Conservation (phyloP, 306 rosid genomes). For the Macrotyloma uniflorum region DNA sequence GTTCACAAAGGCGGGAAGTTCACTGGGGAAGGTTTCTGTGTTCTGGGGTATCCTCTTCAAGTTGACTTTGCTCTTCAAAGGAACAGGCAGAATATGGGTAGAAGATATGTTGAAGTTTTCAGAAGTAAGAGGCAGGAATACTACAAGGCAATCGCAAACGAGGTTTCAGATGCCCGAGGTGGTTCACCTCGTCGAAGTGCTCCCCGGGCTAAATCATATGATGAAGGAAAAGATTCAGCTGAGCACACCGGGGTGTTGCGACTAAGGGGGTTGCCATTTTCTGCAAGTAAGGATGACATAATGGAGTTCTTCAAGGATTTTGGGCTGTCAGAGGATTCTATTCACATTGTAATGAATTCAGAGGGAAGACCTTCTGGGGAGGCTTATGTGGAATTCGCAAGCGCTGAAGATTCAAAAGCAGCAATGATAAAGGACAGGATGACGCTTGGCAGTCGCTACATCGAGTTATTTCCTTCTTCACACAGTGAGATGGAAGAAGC, state of each 20-base stretch:
- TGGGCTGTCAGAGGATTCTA: slow-evolving; percentile 58
- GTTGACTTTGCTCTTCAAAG: slow-evolving; percentile 94
- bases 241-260: slow-evolving; percentile 90
- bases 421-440: slow-evolving; percentile 94
- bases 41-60: slow-evolving; percentile 89
- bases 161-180: slow-evolving; percentile 72
- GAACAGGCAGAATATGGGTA: slow-evolving; percentile 87
- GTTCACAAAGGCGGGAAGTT: slow-evolving; percentile 83
- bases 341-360: slow-evolving; percentile 72
- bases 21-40: slow-evolving; percentile 91
- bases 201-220: slow-evolving; percentile 69
- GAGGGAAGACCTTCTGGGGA: slow-evolving; percentile 99
- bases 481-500: slow-evolving; percentile 85
- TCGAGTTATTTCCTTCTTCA: slow-evolving; percentile 86
- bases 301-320: slow-evolving; percentile 77
- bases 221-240: slow-evolving; percentile 82
- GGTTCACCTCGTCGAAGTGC: slow-evolving; percentile 75
- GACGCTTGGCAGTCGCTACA: slow-evolving; percentile 94
- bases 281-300: slow-evolving; percentile 85
- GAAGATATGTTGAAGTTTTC: slow-evolving; percentile 92
- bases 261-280: slow-evolving; percentile 87
- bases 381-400: slow-evolving; percentile 85
- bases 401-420: slow-evolving; percentile 78
- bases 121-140: slow-evolving; percentile 96
- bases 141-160: slow-evolving; percentile 86